Evolutionary conservation across 306 rosid species (phyloP), one percentile per base, ranked within the genome.

Genomic region (Gillenia trifoliata): DNA sequence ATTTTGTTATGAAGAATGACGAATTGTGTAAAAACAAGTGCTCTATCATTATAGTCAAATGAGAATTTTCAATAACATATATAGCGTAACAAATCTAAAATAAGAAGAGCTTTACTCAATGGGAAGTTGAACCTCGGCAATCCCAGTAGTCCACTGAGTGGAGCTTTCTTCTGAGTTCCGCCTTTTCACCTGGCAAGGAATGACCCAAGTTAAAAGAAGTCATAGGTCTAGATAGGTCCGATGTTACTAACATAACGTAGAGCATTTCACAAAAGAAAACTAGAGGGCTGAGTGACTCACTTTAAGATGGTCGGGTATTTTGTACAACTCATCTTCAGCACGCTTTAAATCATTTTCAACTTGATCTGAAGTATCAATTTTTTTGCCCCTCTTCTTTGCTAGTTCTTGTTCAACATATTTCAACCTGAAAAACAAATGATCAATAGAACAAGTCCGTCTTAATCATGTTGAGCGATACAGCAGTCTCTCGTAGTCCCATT

Each of bases 131-230:
- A 94, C 69, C 92, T 94, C 99, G 2, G 99, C 99, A 47, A 94
- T 94, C 71, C 97, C 99, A 73, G 99, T 94, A 63, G 99, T 94
- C 99, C 99, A 94, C 81, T 92, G 99, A 38, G 97, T 94, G 54
- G 99, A 94, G 80, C 99, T 92, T 81, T 94, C 99, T 83, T 90
- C 96, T 6, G 99, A 92, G 83, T 92, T 92, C 63, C 97, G 80
- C 70, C 83, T 90, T 78, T 94, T 94, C 50, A 93, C 98, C 98
- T 93, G 84, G 79, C 52, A 76, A 29, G 36, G 57, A 71, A 85
- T 47, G 38, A 23, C 28, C 80, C 56, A 41, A 11, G 26, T 76
- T 4, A 30, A 45, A 69, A 70, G 30, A 50, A 50, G 50, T 11
- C 20, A 13, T 65, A 65, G 70, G 17, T 66, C 54, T 6, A 41